Evolutionary conservation across 495 filamentous ascomycete species (phyloP).

Genomic region (Schizothecium vesticola): DNA sequence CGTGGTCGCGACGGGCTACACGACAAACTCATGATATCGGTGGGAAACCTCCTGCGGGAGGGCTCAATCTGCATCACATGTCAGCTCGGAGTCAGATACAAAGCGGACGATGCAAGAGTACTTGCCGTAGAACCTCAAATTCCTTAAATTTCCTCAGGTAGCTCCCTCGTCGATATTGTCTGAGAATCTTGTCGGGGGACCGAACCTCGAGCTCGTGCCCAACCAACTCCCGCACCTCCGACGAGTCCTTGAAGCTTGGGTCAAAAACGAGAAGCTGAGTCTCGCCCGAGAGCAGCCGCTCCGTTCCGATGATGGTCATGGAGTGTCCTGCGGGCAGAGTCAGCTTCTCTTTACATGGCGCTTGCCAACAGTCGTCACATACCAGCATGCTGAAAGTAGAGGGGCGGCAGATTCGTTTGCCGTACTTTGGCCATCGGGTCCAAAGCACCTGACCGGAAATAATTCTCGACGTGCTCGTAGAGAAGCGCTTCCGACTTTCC

Average conservation of each 20-base stretch:
- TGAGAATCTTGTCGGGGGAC: slow-evolving; percentile 54
- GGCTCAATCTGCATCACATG: neutral
- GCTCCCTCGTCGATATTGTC: slow-evolving; percentile 62
- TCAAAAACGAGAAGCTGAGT: slow-evolving; percentile 82
- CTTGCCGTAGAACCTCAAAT: slow-evolving; percentile 77
- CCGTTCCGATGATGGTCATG: slow-evolving; percentile 85
- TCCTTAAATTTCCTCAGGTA: slow-evolving; percentile 65
- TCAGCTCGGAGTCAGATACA: neutral
- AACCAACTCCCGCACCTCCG: slow-evolving; percentile 53
- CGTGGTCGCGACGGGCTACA: neutral
- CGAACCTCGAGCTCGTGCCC: slow-evolving; percentile 39
- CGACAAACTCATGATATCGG: neutral
- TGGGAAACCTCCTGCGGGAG: slow-evolving; percentile 2
- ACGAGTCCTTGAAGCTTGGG: slow-evolving; percentile 72
- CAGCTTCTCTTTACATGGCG: neutral
- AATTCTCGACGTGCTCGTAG: slow-evolving; percentile 62
- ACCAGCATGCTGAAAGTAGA: slow-evolving; percentile 88
- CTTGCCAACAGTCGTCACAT: slow-evolving; percentile 7
- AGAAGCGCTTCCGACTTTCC: slow-evolving; percentile 41
- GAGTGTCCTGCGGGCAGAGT: slow-evolving; percentile 61
- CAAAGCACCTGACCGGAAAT: slow-evolving; percentile 56
- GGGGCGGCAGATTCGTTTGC: slow-evolving; percentile 65
- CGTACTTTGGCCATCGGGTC: slow-evolving; percentile 49
- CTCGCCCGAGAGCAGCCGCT: slow-evolving; percentile 58
- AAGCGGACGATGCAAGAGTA: slow-evolving; percentile 5